Evolutionary conservation across 306 rosid species (phyloP), one percentile per base, ranked within the genome.

Genomic region (Cicer cuneatum): DNA sequence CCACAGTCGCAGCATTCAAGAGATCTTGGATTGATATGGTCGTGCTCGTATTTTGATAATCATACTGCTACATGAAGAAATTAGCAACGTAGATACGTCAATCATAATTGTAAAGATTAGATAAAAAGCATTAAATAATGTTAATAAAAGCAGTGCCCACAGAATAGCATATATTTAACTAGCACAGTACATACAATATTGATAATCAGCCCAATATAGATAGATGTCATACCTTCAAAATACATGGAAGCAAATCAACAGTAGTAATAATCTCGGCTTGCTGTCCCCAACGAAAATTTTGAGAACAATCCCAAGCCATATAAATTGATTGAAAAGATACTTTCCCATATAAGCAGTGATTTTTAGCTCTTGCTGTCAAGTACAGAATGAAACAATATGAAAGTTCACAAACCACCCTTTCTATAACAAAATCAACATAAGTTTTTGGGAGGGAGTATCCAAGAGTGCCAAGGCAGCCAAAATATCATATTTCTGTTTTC

Each of bases 341-440:
- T 84, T 86, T 87, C 59, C 88, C 92, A 84, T 77, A 84, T 38
- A 88, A 72, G 82, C 97, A 92, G 71, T 66, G 66, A 51, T 86
- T 84, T 81, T 87, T 90, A 51, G 24, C 83, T 46, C 75, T 81
- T 58, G 94, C 90, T 84, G 89, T 83, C 75, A 67, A 75, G 59
- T 38, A 74, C 60, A 78, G 41, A 83, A 78, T 11, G 51, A 84
- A 79, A 73, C 45, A 4, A 74, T 38, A 9, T 46, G 52, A 42
- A 53, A 35, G 73, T 53, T 52, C 46, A 75, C 42, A 52, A 81
- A 49, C 19, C 43, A 60, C 51, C 59, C 40, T 67, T 74, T 13
- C 58, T 33, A 67, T 66, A 66, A 66, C 38, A 66, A 38, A 73
- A 72, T 37, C 39, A 72, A 45, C 42, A 42, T 15, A 63, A 8